Conservation (phyloP, 176 grass and related monocot species). For the Cymbopogon citratus region DNA sequence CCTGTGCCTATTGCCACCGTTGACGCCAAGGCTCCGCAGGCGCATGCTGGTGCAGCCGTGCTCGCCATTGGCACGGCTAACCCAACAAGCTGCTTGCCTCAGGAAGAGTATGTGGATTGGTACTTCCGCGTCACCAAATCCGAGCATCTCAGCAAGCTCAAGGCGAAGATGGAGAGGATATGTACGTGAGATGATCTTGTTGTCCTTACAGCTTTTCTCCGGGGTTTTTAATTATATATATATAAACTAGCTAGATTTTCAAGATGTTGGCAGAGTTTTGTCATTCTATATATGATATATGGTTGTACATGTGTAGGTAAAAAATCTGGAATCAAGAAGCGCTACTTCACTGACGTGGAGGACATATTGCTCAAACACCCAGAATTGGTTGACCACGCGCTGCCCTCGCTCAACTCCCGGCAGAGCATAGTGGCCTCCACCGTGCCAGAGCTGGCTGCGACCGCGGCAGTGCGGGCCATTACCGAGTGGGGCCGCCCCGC, state of each 20-base stretch:
- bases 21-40: not conserved
- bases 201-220: not conserved
- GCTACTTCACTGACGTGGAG: not conserved
- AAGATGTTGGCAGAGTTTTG: no score
- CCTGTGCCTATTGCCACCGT: not conserved
- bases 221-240: no score
- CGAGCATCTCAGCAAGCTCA: conserved; percentile 47
- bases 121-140: conserved; percentile 62
- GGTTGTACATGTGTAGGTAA: not conserved
- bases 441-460: conserved; percentile 15
- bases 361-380: not conserved
- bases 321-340: not conserved
- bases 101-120: conserved; percentile 52
- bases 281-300: no score
- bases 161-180: conserved; percentile 58
- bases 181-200: conserved; percentile 32
- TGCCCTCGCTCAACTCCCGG: conserved; percentile 29
- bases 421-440: not conserved
- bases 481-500: conserved; percentile 37
- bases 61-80: conserved; percentile 56
- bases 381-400: not conserved
- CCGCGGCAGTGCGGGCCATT: conserved; percentile 34
- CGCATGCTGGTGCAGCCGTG: conserved; percentile 18
- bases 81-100: conserved; percentile 34
- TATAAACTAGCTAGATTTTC: no score